Percentiles rank a stretch among this genome's conserved stretches.
These are phyloP conservation scores for Kodamaea kakaduensis DNA, from an alignment of 805 yeast species.

Conservation along the genomic window DNA sequence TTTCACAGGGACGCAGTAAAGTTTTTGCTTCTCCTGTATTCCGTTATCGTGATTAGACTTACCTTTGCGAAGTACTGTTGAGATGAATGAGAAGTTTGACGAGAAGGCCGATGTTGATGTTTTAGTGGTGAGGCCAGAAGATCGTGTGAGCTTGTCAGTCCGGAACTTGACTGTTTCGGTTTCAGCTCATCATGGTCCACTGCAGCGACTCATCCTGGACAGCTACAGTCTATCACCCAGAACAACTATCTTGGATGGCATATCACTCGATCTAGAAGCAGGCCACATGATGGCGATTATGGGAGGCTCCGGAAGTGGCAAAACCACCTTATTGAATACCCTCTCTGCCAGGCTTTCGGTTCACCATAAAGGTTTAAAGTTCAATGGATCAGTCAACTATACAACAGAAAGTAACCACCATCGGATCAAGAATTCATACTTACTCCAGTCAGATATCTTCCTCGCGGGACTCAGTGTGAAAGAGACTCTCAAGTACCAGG, in stretches of 20 bases:
- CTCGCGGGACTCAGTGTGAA: conserved; percentile 22
- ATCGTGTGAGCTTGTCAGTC: conserved; percentile 12
- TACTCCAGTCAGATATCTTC: conserved; percentile 21
- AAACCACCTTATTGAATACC: conserved; percentile 24
- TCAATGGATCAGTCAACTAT: conserved; percentile 19
- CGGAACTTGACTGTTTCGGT: conserved; percentile 13
- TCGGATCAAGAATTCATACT: conserved; percentile 20
- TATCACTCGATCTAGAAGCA: conserved; percentile 18
- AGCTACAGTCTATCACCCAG: conserved; percentile 4
- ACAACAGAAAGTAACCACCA: conserved; percentile 2
- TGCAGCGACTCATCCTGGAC: neutral
- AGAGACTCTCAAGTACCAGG: conserved; percentile 22
- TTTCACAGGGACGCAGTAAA: neutral
- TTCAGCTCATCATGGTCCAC: neutral
- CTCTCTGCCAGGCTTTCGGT: conserved; percentile 20
- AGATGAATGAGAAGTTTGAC: too few species aligned
- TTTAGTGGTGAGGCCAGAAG: conserved; percentile 3
- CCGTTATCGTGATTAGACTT: too few species aligned
- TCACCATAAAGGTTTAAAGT: conserved; percentile 13
- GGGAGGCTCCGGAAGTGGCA: conserved; percentile 47
- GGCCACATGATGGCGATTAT: conserved; percentile 24
- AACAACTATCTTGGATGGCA: conserved; percentile 15
- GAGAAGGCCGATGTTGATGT: conserved; percentile 3
- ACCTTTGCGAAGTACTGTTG: too few species aligned
- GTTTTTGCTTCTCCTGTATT: conserved; percentile 1